Evolutionary conservation across 2,329 filamentous ascomycete species (phyloP), one percentile per base, ranked within the genome.

Genomic region (Arthroderma sp.): DNA sequence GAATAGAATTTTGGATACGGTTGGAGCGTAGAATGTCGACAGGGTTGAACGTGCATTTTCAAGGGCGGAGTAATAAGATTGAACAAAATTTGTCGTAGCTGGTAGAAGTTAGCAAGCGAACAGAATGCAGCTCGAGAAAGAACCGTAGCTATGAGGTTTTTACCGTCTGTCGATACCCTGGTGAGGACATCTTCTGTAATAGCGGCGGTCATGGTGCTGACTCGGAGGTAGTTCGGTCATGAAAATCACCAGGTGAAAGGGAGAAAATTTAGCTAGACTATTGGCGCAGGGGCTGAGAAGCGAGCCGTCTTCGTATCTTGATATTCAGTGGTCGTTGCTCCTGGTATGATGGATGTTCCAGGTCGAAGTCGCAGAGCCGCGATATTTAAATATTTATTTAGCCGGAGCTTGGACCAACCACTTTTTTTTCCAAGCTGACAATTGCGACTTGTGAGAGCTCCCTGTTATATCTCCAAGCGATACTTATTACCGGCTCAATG

Each of bases 61-160:
- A 55, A 94, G 76, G n/a, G 85, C 79, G 28, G 79, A 76, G 74
- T 95, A 95, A 76, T 86, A 95, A 61, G 80, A 77, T 60, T 85
- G 82, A 63, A 86, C 78, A 65, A 95, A 91, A 56, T 73, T 76
- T 63, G 86, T 81, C 56, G 88, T 86, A 59, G 84, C 88, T 87
- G 63, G 28, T 55, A 35, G 21, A 47, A 38, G 33, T 54, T 19
- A 58, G 47, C 17, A 41, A 8, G 47, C 17, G 37, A 44, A 33
- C 17, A 25, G 23, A 31, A n/a, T 11, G 7, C 7, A 19, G 28
- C 25, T 9, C 8, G 28, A 51, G 5, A 15, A 31, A 38, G 13
- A n/a, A 38, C 15, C 35, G 35, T 11, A 38, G 9, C 5, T 33
- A 8, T 31, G 5, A n/a, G 9, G 51, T 38, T 59, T 59, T 54